Base-by-base conservation (phyloP, 805 yeast genomes). In the Monosporozyma siamensis region DNA sequence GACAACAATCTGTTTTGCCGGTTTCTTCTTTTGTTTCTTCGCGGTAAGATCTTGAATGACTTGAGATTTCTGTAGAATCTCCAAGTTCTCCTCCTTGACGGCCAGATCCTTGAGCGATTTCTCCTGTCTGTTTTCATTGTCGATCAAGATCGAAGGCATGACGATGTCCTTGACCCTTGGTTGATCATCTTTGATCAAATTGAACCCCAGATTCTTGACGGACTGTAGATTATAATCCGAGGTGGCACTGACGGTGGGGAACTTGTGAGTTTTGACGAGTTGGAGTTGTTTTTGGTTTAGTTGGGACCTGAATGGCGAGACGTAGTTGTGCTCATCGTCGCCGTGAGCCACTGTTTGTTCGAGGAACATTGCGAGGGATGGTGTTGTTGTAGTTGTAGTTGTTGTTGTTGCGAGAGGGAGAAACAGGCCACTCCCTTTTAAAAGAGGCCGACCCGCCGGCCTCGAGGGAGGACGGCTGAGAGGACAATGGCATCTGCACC, bases 161-260 rank as follows among this genome's bases (percentile, higher is more conserved):
- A 48, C 47, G 17, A 61, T 58, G 43, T 61, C 65, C 44, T 54
- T 59, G 4, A 61, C 59, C 15, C 57, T 44, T 26, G 48, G 51
- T 11, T 51, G 46, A 0, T 41, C 34, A 20, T 48, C 49, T 15
- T 40, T 44, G 1, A 59, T 38, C 14, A 44, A 51, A 11, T 50
- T 53, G 41, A 52, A 59, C 20, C 64, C 64, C 34, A 55, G 25
- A 32, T 58, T 53, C n/a, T 49, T 48, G 2, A 56, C 52, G 18
- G 41, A 40, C 10, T 45, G 43, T 27, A 48, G 44, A 20, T 46
- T 48, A 35, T 45, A 52, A 12, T 46, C 50, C 2, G 58, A 50
- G 4, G 55, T 51, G 4, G 64, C 63, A 37, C 58, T 50, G 1
- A 51, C 50, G 6, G 64, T 59, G 4, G 67, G 67, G 40, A 41